These are phyloP conservation scores for Hymenoscyphus scutula DNA, from an alignment of 2,329 filamentous ascomycete genomes.

Conservation along the genomic window DNA sequence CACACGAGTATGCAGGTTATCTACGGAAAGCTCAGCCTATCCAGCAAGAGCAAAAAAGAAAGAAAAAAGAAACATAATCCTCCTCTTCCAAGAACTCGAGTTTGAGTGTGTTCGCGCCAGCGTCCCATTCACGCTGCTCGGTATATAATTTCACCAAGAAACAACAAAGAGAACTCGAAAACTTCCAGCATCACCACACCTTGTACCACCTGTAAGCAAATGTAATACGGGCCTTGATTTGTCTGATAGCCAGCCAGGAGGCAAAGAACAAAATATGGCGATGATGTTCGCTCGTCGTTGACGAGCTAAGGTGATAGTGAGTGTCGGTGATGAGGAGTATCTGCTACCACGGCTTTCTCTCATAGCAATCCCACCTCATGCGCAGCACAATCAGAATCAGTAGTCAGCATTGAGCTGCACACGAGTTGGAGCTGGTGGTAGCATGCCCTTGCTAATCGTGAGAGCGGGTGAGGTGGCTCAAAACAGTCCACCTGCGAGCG, in stretches of 20 bases:
- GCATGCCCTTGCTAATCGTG: not conserved
- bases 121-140: not conserved
- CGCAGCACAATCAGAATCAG: not conserved
- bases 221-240: not conserved
- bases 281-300: not conserved
- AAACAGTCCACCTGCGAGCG: not conserved
- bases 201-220: not conserved
- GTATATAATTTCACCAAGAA: slow-evolving; percentile 2
- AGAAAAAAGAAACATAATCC: not conserved
- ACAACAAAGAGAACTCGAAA: not conserved
- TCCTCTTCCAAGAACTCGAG: slow-evolving; percentile 1
- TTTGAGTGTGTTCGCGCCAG: not conserved
- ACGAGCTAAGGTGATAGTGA: not conserved
- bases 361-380: not conserved
- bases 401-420: not conserved
- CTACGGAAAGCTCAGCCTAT: slow-evolving; percentile 20
- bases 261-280: not conserved
- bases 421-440: not conserved
- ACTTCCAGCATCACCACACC: not conserved
- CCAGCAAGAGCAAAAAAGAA: slow-evolving; percentile 12
- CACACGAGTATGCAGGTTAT: slow-evolving; percentile 31
- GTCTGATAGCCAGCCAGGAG: not conserved
- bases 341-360: not conserved
- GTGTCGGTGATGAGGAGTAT: not conserved
- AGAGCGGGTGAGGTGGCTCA: not conserved